Percentiles rank a stretch among this genome's conserved stretches.
Conservation (phyloP, 179 eudicot species). For the Pouteria campechiana region DNA sequence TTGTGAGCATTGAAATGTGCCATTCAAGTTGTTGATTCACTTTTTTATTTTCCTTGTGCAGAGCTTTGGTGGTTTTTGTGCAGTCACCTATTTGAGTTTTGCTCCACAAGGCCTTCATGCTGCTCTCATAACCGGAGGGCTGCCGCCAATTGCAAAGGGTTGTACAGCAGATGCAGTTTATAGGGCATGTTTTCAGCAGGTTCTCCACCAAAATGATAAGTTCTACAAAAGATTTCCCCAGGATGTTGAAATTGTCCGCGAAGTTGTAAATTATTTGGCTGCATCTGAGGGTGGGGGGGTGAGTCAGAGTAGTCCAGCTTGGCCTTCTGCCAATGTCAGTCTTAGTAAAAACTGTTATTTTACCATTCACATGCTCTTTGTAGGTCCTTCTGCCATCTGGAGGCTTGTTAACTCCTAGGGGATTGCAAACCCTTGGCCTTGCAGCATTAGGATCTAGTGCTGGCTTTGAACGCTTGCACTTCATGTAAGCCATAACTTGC, state of each 20-base stretch:
- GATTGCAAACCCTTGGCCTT: slow-evolving; percentile 82
- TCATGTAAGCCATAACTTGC: slow-evolving; percentile 34
- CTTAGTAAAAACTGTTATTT: not conserved
- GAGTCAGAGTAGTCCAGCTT: slow-evolving; percentile 7
- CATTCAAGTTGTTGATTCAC: not conserved
- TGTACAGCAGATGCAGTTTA: slow-evolving; percentile 81
- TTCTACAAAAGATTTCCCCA: slow-evolving; percentile 85
- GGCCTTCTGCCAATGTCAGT: not conserved
- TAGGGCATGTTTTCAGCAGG: slow-evolving; percentile 53
- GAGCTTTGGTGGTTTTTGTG: slow-evolving; percentile 98
- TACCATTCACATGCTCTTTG: not conserved
- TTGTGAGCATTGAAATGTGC: no score
- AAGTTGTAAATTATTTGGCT: slow-evolving; percentile 56
- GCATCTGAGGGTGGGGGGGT: slow-evolving; percentile 85
- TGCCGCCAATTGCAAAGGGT: slow-evolving; percentile 68
- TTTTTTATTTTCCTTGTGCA: slow-evolving; percentile 20
- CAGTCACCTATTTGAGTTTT: slow-evolving; percentile 83
- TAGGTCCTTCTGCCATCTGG: slow-evolving; percentile 96
- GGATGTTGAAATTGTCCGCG: slow-evolving; percentile 59
- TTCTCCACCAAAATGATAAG: slow-evolving; percentile 63
- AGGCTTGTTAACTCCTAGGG: slow-evolving; percentile 78
- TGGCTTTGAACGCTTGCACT: slow-evolving; percentile 95
- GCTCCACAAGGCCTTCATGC: slow-evolving; percentile 88
- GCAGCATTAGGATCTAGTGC: slow-evolving; percentile 75
- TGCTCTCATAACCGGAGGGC: slow-evolving; percentile 90